Percentiles rank a stretch among this genome's conserved stretches.
These are phyloP conservation scores for Colletotrichum coccodes DNA, from an alignment of 2,329 filamentous ascomycete species.

Conservation along the genomic window DNA sequence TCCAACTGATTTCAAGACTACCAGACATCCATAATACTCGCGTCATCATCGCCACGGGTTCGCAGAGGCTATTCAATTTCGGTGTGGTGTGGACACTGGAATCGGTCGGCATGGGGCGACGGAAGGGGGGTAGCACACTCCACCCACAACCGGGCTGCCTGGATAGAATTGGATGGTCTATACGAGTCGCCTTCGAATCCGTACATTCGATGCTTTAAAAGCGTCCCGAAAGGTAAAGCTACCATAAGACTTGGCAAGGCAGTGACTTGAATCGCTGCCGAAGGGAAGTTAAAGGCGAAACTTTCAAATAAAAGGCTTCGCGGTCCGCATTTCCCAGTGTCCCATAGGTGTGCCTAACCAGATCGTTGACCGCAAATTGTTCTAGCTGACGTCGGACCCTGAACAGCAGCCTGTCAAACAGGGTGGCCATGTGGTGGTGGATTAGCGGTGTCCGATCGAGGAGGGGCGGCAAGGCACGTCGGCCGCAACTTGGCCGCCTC, in stretches of 20 bases:
- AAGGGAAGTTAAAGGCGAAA: not conserved
- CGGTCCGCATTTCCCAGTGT: not conserved
- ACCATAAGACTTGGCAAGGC: too few species aligned
- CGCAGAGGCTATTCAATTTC: not conserved
- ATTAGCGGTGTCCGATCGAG: slow-evolving; percentile 23
- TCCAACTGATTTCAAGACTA: too few species aligned
- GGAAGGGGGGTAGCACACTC: not conserved
- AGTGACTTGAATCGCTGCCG: not conserved
- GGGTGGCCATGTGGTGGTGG: slow-evolving; percentile 32
- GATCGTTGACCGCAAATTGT: slow-evolving; percentile 7
- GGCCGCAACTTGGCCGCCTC: slow-evolving; percentile 31
- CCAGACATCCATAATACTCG: too few species aligned
- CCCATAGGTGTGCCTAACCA: not conserved
- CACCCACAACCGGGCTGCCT: not conserved
- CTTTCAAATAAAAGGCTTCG: not conserved
- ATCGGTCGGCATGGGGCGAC: not conserved
- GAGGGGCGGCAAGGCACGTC: slow-evolving; percentile 32
- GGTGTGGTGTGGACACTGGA: not conserved
- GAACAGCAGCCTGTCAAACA: slow-evolving; percentile 19
- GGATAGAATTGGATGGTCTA: not conserved
- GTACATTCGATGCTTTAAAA: too few species aligned
- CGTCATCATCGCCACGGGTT: not conserved
- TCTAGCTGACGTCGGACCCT: slow-evolving; percentile 11
- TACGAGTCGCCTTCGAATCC: not conserved
- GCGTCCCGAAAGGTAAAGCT: too few species aligned